phyloP scores from a whole-genome alignment of 129 eudicot genomes.

The Chrysanthemum lavandulifolium region DNA sequence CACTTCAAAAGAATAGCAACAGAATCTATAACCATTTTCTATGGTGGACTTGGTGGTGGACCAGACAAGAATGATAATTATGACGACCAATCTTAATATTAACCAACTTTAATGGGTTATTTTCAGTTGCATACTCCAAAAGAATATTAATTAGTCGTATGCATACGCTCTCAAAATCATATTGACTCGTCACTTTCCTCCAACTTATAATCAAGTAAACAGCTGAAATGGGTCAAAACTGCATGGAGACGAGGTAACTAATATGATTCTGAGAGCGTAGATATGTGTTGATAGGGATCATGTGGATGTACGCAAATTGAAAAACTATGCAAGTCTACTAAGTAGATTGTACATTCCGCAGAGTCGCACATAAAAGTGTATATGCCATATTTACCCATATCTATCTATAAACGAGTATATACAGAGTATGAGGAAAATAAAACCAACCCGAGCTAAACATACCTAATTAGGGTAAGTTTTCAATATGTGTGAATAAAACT shows the following conservation, averaged over 20 bases:
- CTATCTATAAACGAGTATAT: not conserved
- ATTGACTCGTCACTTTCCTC: not conserved
- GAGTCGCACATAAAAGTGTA: not conserved
- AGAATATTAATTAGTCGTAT: not conserved
- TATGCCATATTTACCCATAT: not conserved
- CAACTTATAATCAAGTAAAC: not conserved
- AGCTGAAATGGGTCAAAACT: not conserved
- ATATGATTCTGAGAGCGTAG: slow-evolving; percentile 1
- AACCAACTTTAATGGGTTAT: not conserved
- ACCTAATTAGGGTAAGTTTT: not conserved
- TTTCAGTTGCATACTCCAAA: not conserved
- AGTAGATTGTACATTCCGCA: not conserved
- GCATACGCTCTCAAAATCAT: slow-evolving; percentile 8
- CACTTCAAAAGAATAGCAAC: too few relatives aligned
- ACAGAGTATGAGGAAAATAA: not conserved
- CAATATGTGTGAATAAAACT: too few relatives aligned
- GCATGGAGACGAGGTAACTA: not conserved
- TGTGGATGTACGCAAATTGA: not conserved
- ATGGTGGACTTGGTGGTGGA: too few relatives aligned
- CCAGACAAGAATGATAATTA: too few relatives aligned
- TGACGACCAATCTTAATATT: not conserved
- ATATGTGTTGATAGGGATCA: not conserved
- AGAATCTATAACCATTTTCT: too few relatives aligned
- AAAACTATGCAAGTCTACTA: not conserved
- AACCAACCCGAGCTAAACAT: not conserved